Evolutionary conservation across 1,139 yeast genomes (phyloP).

Genomic region (Hansenula lynferdii): DNA sequence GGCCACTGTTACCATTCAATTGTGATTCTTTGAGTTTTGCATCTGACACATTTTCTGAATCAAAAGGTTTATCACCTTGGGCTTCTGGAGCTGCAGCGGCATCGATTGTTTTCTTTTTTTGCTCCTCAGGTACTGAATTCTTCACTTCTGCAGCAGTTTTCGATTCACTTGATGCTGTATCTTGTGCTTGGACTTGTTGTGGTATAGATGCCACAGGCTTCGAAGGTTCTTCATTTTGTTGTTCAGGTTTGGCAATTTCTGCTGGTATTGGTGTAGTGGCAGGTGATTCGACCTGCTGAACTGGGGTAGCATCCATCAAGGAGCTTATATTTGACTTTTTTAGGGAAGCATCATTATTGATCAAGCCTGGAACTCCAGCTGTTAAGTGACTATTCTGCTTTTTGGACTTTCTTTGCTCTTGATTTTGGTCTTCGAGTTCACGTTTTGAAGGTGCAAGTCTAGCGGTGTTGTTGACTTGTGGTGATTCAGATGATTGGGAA

Average conservation of each 20-base stretch:
- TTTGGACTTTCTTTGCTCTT: slow-evolving; percentile 3
- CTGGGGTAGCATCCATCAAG: neutral
- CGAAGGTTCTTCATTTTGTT: slow-evolving; percentile 1
- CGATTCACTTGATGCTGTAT: slow-evolving; percentile 7
- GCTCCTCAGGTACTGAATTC: slow-evolving; percentile 10
- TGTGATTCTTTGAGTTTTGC: no score
- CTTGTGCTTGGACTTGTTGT: slow-evolving; percentile 2
- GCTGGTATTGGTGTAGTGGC: slow-evolving; percentile 7
- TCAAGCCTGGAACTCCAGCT: neutral
- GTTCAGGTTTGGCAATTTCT: slow-evolving; percentile 6
- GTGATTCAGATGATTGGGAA: slow-evolving; percentile 4
- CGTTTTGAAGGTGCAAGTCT: slow-evolving; percentile 6
- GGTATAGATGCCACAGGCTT: neutral
- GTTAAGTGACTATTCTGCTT: slow-evolving; percentile 1
- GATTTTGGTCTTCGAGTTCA: slow-evolving; percentile 11
- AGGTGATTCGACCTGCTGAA: neutral
- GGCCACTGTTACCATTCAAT: no score
- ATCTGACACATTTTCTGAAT: no score
- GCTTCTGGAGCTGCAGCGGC: no score
- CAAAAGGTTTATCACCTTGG: no score
- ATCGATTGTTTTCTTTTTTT: no score
- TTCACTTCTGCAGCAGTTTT: slow-evolving; percentile 4
- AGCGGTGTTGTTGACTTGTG: no score
- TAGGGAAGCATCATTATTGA: neutral
- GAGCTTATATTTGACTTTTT: neutral